Evolutionary conservation across 371 early-diverging fungal genomes (phyloP).

Genomic region (Mucor saturninus): DNA sequence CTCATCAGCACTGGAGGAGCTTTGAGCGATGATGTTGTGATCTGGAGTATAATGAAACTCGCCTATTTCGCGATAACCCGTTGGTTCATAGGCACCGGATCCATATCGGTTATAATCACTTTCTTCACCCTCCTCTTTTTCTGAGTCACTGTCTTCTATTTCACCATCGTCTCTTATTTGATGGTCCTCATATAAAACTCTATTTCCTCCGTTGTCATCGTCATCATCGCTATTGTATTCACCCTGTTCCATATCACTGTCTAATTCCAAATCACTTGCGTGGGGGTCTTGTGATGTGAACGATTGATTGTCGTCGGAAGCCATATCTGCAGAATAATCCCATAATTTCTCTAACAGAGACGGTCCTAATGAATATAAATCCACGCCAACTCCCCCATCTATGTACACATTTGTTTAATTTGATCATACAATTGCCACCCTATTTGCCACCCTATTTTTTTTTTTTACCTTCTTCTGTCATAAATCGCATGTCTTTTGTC

Average conservation of each 20-base stretch:
- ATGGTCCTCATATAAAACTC: slow-evolving; percentile 6
- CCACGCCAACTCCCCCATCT: slow-evolving; percentile 38
- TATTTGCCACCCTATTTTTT: background rate
- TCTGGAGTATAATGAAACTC: slow-evolving; percentile 7
- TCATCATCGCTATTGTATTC: slow-evolving; percentile 16
- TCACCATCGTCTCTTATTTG: background rate
- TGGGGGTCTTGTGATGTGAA: slow-evolving; percentile 21
- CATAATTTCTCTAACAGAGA: slow-evolving; percentile 37
- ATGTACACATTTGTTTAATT: background rate
- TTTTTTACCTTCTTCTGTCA: slow-evolving; percentile 9
- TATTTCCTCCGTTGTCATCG: slow-evolving; percentile 12
- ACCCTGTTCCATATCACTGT: slow-evolving; percentile 9
- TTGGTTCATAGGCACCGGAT: slow-evolving; percentile 8
- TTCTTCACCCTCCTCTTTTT: slow-evolving; percentile 3
- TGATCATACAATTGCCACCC: too few species aligned
- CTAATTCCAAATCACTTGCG: slow-evolving; percentile 23
- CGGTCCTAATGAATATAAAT: slow-evolving; percentile 46
- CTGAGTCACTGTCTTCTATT: background rate
- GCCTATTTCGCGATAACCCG: slow-evolving; percentile 3
- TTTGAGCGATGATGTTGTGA: background rate
- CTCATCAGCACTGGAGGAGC: slow-evolving; percentile 9
- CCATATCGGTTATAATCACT: slow-evolving; percentile 3
- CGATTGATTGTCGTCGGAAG: slow-evolving; percentile 31
- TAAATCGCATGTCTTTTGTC: slow-evolving; percentile 27
- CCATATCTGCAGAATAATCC: slow-evolving; percentile 33